Conservation (phyloP, 192 early-diverging fungal species). For the Backusella mclennaniae region DNA sequence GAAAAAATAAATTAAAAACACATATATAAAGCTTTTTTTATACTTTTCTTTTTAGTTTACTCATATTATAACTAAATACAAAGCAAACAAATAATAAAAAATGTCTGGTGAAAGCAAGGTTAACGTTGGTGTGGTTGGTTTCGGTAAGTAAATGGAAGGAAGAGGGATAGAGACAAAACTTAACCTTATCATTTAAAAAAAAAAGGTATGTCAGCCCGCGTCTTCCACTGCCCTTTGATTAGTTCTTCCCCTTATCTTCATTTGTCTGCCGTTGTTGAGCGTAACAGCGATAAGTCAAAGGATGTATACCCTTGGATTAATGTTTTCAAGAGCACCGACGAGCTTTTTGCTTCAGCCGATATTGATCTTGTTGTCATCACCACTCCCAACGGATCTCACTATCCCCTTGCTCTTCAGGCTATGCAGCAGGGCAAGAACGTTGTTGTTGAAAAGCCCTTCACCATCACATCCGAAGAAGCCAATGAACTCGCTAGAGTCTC, state of each 20-base stretch:
- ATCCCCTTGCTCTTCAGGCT: slow-evolving; percentile 49
- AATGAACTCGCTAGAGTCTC: slow-evolving; percentile 55
- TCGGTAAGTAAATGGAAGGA: slow-evolving; percentile 52
- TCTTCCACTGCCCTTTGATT: slow-evolving; percentile 67
- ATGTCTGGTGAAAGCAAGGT: slow-evolving; percentile 31
- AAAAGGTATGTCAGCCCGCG: slow-evolving; percentile 38
- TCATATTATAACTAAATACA: background rate
- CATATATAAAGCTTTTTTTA: background rate
- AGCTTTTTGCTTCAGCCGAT: slow-evolving; percentile 49
- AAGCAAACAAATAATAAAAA: background rate
- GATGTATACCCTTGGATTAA: slow-evolving; percentile 49
- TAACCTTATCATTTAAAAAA: no score
- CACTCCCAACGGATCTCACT: slow-evolving; percentile 69
- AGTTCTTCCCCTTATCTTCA: slow-evolving; percentile 47
- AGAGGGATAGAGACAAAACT: background rate
- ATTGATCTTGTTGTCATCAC: slow-evolving; percentile 75
- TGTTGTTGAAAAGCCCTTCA: slow-evolving; percentile 79
- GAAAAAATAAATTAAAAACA: background rate
- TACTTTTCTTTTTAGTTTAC: background rate
- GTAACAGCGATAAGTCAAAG: slow-evolving; percentile 43
- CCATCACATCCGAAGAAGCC: slow-evolving; percentile 61
- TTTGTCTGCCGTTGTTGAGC: slow-evolving; percentile 56
- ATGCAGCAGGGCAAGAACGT: slow-evolving; percentile 68
- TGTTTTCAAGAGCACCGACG: slow-evolving; percentile 47
- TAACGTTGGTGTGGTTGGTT: slow-evolving; percentile 68